phyloP scores from a whole-genome alignment of 2,329 filamentous ascomycete genomes.

The Aspergillus sp. region DNA sequence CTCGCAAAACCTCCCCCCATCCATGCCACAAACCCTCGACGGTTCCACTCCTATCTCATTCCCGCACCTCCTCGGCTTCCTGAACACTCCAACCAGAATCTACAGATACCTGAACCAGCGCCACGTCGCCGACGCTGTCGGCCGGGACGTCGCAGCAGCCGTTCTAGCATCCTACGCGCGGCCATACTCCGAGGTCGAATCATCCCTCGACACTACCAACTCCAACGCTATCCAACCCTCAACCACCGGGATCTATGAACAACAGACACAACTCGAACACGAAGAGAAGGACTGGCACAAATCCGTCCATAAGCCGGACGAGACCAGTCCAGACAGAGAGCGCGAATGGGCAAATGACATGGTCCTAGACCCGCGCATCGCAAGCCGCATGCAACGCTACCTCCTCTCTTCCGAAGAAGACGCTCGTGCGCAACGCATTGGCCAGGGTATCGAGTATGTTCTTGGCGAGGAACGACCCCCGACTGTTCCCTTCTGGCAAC shows the following conservation, averaged over 20 bases:
- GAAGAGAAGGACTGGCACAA: conserved; percentile 87
- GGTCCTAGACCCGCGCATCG: conserved; percentile 73
- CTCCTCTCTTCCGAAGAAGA: conserved; percentile 70
- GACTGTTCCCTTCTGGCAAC: conserved; percentile 38
- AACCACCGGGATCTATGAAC: conserved; percentile 54
- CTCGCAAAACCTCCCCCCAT: conserved; percentile 61
- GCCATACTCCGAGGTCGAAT: conserved; percentile 38
- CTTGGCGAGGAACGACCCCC: conserved; percentile 58
- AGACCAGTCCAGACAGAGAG: conserved; percentile 58
- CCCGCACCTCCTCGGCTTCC: conserved; percentile 89
- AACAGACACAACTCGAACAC: conserved; percentile 62
- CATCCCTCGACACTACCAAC: conserved; percentile 17
- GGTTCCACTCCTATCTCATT: conserved; percentile 73
- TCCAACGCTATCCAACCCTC: conserved; percentile 9
- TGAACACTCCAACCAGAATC: conserved; percentile 82
- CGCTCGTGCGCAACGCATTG: conserved; percentile 61
- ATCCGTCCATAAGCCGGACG: conserved; percentile 60
- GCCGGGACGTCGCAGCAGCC: conserved; percentile 80
- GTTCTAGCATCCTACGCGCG: conserved; percentile 60
- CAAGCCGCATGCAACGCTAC: conserved; percentile 77
- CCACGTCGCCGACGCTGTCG: conserved; percentile 80
- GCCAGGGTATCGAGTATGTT: conserved; percentile 66
- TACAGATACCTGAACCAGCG: conserved; percentile 84
- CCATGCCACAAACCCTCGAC: conserved; percentile 69
- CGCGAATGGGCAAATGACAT: conserved; percentile 74